Evolutionary conservation across 768 basidiomycete species (phyloP), one percentile per base, ranked within the genome.

Genomic region (Psilocybe azurescens): DNA sequence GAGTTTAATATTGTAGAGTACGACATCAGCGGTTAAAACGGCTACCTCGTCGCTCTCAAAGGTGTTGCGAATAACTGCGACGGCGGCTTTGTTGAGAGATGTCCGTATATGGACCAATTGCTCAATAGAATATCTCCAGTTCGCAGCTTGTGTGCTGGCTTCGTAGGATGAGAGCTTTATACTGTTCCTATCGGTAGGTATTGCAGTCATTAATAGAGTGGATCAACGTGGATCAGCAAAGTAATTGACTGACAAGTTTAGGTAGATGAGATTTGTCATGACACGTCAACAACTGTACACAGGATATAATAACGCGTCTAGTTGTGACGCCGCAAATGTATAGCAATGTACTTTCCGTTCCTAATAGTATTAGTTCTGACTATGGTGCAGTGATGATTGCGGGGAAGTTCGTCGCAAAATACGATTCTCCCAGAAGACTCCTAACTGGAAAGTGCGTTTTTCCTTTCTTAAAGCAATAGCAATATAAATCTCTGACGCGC

Each of bases 121-220:
- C 50, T 88, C 83, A 13, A 81, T 77, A 0, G 95, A 95, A 74
- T 89, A 97, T 54, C 95, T 80, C 97, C 97, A 99, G 72, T 95
- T 88, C 58, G 81, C 86, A 76, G 81, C 93, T 70, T 95, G 93
- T 0, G 91, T 92, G 67, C 91, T 92, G 44, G 81, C 84, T 69
- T 94, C 86, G 67, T 93, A 95, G 2, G 92, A 72, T 0, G 90
- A 58, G 78, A 60, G 62, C 76, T 73, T 77, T 77, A 24, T 11
- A 24, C 28, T 20, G 33, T n/a, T 49, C 29, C 20, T 53, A 49
- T 56, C 58, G 16, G 38, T 51, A n/a, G 54, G 39, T 20, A 49
- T 59, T 47, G 58, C 53, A 59, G 54, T 32, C 58, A 63, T 63
- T 13, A 46, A 30, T 13, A 18, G 30, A 16, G 8, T 36, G 14